A percentile compares a stretch with the other conserved stretches of the same genome.
Conservation (phyloP, 2,329 filamentous ascomycete species). For the Grosmannia serpens region DNA sequence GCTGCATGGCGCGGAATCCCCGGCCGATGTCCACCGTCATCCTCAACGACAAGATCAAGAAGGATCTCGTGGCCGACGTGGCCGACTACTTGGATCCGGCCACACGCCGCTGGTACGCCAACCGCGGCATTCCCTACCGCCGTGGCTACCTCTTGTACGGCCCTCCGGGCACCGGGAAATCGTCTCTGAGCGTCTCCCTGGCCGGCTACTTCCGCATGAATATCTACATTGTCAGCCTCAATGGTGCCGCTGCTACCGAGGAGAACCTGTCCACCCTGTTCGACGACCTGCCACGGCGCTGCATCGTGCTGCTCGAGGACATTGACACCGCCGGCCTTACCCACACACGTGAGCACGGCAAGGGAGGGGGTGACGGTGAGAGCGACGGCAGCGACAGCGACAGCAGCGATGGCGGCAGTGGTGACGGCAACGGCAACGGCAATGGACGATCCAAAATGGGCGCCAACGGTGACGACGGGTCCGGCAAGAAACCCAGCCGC, state of each 20-base stretch:
- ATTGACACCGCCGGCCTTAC: conserved; percentile 64
- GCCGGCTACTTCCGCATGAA: conserved; percentile 59
- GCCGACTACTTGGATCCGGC: conserved; percentile 50
- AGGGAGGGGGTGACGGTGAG: conserved; percentile 5
- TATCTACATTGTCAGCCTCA: conserved; percentile 62
- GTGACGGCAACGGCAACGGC: not conserved
- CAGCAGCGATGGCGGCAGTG: conserved; percentile 10
- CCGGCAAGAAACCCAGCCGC: not conserved
- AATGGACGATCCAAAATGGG: conserved; percentile 3
- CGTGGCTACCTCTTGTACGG: conserved; percentile 75
- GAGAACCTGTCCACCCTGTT: conserved; percentile 55
- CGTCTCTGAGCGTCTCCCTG: conserved; percentile 57
- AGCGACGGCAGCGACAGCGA: conserved; percentile 6
- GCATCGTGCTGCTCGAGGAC: conserved; percentile 65
- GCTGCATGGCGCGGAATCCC: conserved; percentile 48
- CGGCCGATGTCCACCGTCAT: conserved; percentile 56
- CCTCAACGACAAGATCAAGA: conserved; percentile 48
- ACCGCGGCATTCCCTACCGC: conserved; percentile 75
- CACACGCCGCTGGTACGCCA: conserved; percentile 68
- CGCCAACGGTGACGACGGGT: not conserved
- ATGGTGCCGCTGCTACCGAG: conserved; percentile 50
- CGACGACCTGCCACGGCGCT: conserved; percentile 53
- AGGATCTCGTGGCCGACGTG: conserved; percentile 47
- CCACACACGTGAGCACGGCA: conserved; percentile 36
- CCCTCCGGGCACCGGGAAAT: conserved; percentile 71